Percentiles rank a stretch among this genome's conserved stretches.
phyloP scores from a whole-genome alignment of 257 asterid species.

The Penstemon newberryi region DNA sequence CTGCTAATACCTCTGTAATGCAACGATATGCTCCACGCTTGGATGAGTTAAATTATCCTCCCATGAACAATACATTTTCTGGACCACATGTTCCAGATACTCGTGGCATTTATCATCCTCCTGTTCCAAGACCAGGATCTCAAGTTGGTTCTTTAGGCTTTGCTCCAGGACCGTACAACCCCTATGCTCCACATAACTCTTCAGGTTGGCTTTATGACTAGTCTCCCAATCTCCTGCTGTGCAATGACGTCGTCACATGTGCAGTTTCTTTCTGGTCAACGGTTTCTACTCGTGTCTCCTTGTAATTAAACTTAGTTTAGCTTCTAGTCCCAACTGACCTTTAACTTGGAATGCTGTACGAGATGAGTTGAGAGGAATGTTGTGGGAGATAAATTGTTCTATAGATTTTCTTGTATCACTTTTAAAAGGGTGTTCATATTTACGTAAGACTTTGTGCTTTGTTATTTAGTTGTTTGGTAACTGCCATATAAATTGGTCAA shows the following conservation, averaged over 20 bases:
- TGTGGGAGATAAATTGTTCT: too few relatives aligned
- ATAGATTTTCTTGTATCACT: too few relatives aligned
- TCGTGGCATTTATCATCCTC: conserved; percentile 28
- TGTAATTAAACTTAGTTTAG: neutral
- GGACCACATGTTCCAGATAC: conserved; percentile 26
- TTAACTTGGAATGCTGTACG: neutral
- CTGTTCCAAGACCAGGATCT: conserved; percentile 24
- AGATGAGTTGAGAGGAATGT: neutral
- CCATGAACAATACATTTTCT: conserved; percentile 29
- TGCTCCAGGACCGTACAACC: conserved; percentile 50
- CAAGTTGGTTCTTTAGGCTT: conserved; percentile 41
- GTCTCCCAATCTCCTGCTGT: neutral
- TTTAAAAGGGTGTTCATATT: too few relatives aligned
- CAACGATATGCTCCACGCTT: conserved; percentile 57
- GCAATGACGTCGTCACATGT: neutral
- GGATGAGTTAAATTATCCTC: conserved; percentile 43
- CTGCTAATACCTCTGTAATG: conserved; percentile 37
- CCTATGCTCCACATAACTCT: conserved; percentile 43
- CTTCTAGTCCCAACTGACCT: neutral
- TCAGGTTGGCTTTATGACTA: conserved; percentile 81
- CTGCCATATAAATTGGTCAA: too few relatives aligned
- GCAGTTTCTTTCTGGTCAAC: neutral
- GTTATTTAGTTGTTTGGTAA: too few relatives aligned
- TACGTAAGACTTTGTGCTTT: too few relatives aligned
- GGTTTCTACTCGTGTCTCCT: neutral